phyloP scores from a whole-genome alignment of 2,329 filamentous ascomycete genomes.

The Neofusicoccum umdonicola region DNA sequence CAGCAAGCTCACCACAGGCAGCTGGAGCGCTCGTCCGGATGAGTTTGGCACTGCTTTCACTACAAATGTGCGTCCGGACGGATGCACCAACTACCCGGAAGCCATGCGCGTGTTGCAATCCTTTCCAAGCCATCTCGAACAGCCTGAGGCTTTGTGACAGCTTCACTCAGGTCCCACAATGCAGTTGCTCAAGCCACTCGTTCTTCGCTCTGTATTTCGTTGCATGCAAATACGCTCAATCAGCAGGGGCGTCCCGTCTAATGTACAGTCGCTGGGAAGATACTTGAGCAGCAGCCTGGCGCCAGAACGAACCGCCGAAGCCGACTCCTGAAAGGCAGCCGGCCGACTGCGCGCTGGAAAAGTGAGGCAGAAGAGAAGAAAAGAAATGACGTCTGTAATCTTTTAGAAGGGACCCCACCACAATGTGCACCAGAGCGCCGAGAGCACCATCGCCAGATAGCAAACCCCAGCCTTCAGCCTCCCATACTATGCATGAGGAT shows the following conservation, averaged over 20 bases:
- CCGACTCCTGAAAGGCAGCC: not conserved
- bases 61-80: too few relatives aligned
- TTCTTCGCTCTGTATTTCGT: not conserved
- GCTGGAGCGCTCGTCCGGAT: too few relatives aligned
- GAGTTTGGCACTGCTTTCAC: too few relatives aligned
- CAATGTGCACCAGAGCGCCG: constrained; percentile 12
- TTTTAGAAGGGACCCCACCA: not conserved
- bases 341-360: not conserved
- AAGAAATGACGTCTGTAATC: not conserved
- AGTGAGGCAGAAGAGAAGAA: not conserved
- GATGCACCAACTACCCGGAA: too few relatives aligned
- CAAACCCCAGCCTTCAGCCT: constrained; percentile 8
- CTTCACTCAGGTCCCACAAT: not conserved
- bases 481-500: constrained; percentile 8
- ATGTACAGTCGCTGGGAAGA: not conserved
- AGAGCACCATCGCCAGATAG: constrained; percentile 12
- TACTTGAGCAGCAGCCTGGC: not conserved
- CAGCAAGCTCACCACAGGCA: too few relatives aligned
- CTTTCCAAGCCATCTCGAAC: too few relatives aligned
- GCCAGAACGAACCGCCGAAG: not conserved
- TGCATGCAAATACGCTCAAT: not conserved
- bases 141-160: too few relatives aligned
- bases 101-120: too few relatives aligned
- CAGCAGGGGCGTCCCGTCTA: not conserved
- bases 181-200: not conserved